Conservation (phyloP, 768 basidiomycete species). For the Lactarius hatsudake region DNA sequence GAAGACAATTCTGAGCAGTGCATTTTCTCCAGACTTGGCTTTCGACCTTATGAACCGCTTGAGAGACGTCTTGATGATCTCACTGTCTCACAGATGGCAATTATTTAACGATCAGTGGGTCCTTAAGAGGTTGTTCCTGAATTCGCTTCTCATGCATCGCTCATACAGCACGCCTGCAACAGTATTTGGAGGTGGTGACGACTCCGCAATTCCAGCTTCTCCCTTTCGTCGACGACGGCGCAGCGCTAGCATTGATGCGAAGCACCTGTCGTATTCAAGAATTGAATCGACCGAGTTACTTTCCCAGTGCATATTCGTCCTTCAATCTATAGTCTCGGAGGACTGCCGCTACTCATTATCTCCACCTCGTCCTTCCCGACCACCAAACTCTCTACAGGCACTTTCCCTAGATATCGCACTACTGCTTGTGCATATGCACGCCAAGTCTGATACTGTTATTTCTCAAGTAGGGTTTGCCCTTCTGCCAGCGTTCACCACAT, state of each 20-base stretch:
- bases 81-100: constrained; percentile 18
- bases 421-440: constrained; percentile 56
- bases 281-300: constrained; percentile 51
- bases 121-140: neutral
- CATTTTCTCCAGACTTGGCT: constrained; percentile 64
- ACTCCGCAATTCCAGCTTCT: constrained; percentile 29
- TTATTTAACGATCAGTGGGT: constrained; percentile 23
- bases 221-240: constrained; percentile 48
- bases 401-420: constrained; percentile 69
- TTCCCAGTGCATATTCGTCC: constrained; percentile 54
- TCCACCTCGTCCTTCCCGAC: constrained; percentile 58
- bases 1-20: constrained; percentile 45
- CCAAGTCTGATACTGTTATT: constrained; percentile 48
- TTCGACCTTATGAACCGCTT: constrained; percentile 62
- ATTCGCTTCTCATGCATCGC: neutral
- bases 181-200: constrained; percentile 8
- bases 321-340: constrained; percentile 62
- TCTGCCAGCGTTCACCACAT: constrained; percentile 73
- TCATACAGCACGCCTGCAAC: constrained; percentile 8
- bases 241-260: constrained; percentile 38
- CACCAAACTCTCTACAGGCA: constrained; percentile 75
- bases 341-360: constrained; percentile 69
- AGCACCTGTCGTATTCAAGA: constrained; percentile 48
- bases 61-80: constrained; percentile 48
- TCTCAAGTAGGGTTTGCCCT: constrained; percentile 64